phyloP scores from a whole-genome alignment of 1,284 basidiomycete species.

The Agroathelia rolfsii region DNA sequence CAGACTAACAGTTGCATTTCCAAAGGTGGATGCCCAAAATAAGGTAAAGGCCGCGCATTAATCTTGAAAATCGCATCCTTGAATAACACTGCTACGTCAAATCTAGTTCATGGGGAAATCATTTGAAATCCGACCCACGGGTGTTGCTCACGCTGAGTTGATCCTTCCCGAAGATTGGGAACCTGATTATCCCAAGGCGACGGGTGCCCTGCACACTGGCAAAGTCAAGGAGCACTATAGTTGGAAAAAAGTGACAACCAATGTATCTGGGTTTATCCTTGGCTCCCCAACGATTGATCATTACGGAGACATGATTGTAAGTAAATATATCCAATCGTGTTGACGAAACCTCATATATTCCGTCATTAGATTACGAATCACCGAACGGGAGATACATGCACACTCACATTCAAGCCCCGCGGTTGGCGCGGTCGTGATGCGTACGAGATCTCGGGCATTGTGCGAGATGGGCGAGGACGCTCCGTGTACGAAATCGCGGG shows the following conservation, averaged over 20 bases:
- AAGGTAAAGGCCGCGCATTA: too few relatives aligned
- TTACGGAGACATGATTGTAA: slow-evolving; percentile 88
- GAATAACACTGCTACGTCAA: too few relatives aligned
- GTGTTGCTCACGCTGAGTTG: slow-evolving; percentile 85
- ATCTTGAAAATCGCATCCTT: too few relatives aligned
- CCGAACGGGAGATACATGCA: slow-evolving; percentile 83
- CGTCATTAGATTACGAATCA: slow-evolving; percentile 73
- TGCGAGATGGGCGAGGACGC: slow-evolving; percentile 58
- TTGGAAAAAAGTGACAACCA: slow-evolving; percentile 95
- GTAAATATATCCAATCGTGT: slow-evolving; percentile 20
- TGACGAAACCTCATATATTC: slow-evolving; percentile 10
- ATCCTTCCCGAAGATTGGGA: slow-evolving; percentile 64
- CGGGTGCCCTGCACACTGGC: slow-evolving; percentile 26
- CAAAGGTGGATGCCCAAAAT: too few relatives aligned
- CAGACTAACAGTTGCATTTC: too few relatives aligned
- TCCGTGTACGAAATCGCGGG: slow-evolving; percentile 88
- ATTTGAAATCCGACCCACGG: slow-evolving; percentile 94
- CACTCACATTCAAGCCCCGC: slow-evolving; percentile 91
- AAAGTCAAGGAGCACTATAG: slow-evolving; percentile 77
- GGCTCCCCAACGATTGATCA: slow-evolving; percentile 94
- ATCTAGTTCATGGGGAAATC: slow-evolving; percentile 95
- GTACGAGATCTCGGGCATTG: slow-evolving; percentile 85
- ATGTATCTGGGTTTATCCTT: slow-evolving; percentile 88
- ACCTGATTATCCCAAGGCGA: slow-evolving; percentile 46
- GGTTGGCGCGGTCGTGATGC: slow-evolving; percentile 92